These are phyloP conservation scores for Elongisporangium anandrum DNA, from an alignment of 352 stramenopile species.

Conservation along the genomic window DNA sequence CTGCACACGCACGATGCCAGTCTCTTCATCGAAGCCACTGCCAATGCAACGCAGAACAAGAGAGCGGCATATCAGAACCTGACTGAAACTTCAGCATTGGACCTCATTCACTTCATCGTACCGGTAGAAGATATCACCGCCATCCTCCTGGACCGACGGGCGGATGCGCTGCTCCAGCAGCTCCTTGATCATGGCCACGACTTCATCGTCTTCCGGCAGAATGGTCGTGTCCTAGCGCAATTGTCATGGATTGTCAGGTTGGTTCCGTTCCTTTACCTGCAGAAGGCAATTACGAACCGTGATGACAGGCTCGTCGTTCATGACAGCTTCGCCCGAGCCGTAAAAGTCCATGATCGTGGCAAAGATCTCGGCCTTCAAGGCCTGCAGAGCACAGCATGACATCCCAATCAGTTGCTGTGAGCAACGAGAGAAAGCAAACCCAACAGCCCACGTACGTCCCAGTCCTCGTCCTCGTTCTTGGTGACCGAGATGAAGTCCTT, in stretches of 20 bases:
- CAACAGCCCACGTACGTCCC: constrained; percentile 68
- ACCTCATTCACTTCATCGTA: constrained; percentile 1
- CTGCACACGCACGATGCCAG: constrained; percentile 87
- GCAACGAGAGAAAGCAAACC: background rate
- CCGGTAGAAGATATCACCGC: constrained; percentile 98
- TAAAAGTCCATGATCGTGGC: constrained; percentile 98
- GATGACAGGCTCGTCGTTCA: constrained; percentile 85
- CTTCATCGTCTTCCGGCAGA: constrained; percentile 96
- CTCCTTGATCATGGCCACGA: constrained; percentile 99
- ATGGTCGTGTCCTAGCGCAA: constrained; percentile 85
- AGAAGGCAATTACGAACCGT: constrained; percentile 33
- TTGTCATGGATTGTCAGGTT: background rate
- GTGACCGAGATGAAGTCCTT: constrained; percentile 98
- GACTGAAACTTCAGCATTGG: background rate
- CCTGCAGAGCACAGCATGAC: constrained; percentile 19
- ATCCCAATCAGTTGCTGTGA: background rate
- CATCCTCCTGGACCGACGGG: constrained; percentile 98
- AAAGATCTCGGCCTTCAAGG: constrained; percentile 92
- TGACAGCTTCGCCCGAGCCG: constrained; percentile 79
- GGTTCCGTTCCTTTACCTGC: background rate
- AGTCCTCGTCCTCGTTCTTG: constrained; percentile 93
- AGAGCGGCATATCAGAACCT: background rate
- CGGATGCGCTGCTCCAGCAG: constrained; percentile 97
- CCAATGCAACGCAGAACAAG: background rate
- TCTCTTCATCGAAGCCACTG: constrained; percentile 94